Evolutionary conservation across 805 yeast genomes (phyloP).

Genomic region (Metschnikowia drakensbergensis): DNA sequence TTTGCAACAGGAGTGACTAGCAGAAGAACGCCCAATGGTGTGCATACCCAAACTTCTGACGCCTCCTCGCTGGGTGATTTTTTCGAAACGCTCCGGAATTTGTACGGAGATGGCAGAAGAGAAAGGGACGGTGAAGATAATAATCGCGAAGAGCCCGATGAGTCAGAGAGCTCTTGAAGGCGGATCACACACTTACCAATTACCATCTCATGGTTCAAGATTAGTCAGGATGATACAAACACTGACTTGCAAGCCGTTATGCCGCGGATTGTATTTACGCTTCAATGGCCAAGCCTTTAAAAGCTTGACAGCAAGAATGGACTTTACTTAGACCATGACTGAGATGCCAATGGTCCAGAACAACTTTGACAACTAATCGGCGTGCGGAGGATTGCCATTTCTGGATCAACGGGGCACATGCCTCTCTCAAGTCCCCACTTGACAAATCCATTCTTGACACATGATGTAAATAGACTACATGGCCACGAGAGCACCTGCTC

Average conservation of each 20-base stretch:
- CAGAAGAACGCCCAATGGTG: slow-evolving; percentile 44
- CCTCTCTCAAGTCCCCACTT: background rate
- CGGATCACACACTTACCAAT: background rate
- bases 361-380: no score
- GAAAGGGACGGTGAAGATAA: background rate
- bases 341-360: background rate
- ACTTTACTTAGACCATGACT: no score
- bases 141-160: background rate
- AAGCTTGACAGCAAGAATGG: no score
- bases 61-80: slow-evolving; percentile 2
- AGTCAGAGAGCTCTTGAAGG: background rate
- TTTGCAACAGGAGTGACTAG: slow-evolving; percentile 50
- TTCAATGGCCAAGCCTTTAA: no score
- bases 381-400: no score
- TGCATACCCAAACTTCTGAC: slow-evolving; percentile 30
- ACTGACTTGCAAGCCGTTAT: no score
- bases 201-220: background rate
- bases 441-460: background rate
- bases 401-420: background rate
- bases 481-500: background rate
- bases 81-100: slow-evolving; percentile 2
- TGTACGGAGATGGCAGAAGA: background rate
- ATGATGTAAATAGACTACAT: slow-evolving; percentile 1
- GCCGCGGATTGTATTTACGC: no score
- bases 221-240: background rate